Percentiles rank a stretch among this genome's conserved stretches.
Evolutionary conservation across 164 flowering plant genomes (phyloP).

Genomic region (Annona cherimola): DNA sequence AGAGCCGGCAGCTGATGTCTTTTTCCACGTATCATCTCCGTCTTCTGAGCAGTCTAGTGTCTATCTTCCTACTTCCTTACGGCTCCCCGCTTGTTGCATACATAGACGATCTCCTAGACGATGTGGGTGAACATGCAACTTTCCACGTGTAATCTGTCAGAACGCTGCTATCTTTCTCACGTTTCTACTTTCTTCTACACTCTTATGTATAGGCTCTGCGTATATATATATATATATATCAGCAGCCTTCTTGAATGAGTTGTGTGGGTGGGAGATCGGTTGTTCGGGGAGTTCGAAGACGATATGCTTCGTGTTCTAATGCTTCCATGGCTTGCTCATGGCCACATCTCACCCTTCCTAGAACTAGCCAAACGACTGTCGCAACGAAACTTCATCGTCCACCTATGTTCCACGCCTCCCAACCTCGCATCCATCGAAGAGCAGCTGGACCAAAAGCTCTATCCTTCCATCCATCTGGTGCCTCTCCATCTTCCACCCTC

Average conservation of each 20-base stretch:
- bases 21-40: too few relatives aligned
- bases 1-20: too few relatives aligned
- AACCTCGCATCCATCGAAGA: constrained; percentile 31
- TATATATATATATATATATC: too few relatives aligned
- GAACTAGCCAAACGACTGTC: constrained; percentile 38
- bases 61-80: too few relatives aligned
- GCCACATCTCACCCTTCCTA: constrained; percentile 36
- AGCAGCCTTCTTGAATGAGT: constrained; percentile 1
- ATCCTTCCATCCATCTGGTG: constrained; percentile 8
- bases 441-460: not conserved
- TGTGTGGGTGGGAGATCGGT: constrained; percentile 46
- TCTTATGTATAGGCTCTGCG: too few relatives aligned
- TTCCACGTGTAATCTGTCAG: constrained; percentile 19
- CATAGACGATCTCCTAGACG: too few relatives aligned
- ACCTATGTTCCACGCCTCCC: constrained; percentile 39
- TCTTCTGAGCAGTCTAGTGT: too few relatives aligned
- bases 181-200: constrained; percentile 11
- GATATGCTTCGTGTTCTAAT: constrained; percentile 17
- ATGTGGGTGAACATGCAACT: not conserved
- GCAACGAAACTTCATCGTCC: constrained; percentile 14
- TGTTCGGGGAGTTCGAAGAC: constrained; percentile 41
- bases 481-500: constrained; percentile 19
- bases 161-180: constrained; percentile 47
- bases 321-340: constrained; percentile 39
- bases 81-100: too few relatives aligned